Evolutionary conservation across 768 basidiomycete species (phyloP).

Genomic region (Mycena pura): DNA sequence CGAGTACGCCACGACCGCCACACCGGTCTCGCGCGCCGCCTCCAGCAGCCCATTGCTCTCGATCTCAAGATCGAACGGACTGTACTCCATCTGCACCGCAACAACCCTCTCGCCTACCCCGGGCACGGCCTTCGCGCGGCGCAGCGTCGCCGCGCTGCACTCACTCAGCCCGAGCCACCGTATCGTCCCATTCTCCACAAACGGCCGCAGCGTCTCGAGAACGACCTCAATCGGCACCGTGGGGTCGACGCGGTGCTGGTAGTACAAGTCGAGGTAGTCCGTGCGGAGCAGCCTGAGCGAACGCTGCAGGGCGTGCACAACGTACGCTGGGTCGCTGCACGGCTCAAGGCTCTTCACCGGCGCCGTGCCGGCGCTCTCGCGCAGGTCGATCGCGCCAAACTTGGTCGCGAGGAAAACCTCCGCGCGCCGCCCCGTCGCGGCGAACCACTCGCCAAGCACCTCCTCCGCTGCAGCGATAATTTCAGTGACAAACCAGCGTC

Average conservation of each 20-base stretch:
- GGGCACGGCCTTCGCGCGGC: conserved; percentile 38
- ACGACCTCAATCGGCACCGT: conserved; percentile 39
- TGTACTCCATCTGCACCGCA: conserved; percentile 42
- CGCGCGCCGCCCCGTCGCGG: conserved; percentile 29
- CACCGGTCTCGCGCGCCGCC: conserved; percentile 36
- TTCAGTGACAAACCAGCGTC: neutral
- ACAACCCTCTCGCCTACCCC: conserved; percentile 35
- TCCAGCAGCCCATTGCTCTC: conserved; percentile 38
- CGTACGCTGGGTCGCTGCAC: conserved; percentile 28
- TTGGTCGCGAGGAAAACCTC: conserved; percentile 38
- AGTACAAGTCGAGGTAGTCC: conserved; percentile 36
- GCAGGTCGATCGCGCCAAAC: conserved; percentile 31
- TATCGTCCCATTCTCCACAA: conserved; percentile 38
- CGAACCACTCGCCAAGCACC: conserved; percentile 33
- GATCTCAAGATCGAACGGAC: conserved; percentile 31
- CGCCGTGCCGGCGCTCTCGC: conserved; percentile 14
- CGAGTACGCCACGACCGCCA: conserved; percentile 40
- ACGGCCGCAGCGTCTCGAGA: conserved; percentile 41
- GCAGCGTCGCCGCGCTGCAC: conserved; percentile 34
- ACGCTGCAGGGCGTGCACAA: conserved; percentile 17
- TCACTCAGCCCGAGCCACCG: conserved; percentile 45
- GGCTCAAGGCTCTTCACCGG: conserved; percentile 9
- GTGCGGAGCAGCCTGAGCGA: conserved; percentile 28
- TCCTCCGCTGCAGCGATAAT: conserved; percentile 24
- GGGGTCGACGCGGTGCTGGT: conserved; percentile 41